phyloP scores from a whole-genome alignment of 306 rosid species.

The Lotus japonicus region DNA sequence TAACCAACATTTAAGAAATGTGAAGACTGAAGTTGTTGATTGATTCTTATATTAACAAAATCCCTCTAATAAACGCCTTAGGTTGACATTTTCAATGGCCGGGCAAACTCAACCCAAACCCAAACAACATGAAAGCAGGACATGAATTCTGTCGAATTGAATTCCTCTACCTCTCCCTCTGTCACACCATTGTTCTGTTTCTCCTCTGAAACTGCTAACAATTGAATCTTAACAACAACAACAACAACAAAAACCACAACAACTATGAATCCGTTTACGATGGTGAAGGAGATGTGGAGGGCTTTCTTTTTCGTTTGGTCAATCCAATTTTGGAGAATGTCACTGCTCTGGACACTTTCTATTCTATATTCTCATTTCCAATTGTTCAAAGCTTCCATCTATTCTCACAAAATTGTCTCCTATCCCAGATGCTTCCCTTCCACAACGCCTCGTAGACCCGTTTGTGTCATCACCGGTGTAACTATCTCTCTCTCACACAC shows the following conservation, averaged over 20 bases:
- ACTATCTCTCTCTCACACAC: neutral
- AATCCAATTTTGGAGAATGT: constrained; percentile 67
- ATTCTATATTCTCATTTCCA: constrained; percentile 41
- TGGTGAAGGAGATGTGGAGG: constrained; percentile 31
- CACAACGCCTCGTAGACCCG: constrained; percentile 27
- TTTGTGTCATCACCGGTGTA: constrained; percentile 87
- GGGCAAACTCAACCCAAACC: too few relatives aligned
- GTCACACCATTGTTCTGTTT: too few relatives aligned
- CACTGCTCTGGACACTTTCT: constrained; percentile 47
- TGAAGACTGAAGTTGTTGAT: too few relatives aligned
- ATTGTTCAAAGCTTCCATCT: constrained; percentile 24
- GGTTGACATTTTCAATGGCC: too few relatives aligned
- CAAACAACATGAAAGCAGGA: too few relatives aligned
- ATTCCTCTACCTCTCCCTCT: too few relatives aligned
- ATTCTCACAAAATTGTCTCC: constrained; percentile 14
- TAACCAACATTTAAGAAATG: too few relatives aligned
- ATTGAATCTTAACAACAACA: neutral
- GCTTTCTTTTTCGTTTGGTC: constrained; percentile 37
- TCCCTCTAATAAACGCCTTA: too few relatives aligned
- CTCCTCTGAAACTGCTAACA: too few relatives aligned
- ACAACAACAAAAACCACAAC: neutral
- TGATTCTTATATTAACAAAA: too few relatives aligned
- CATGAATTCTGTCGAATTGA: too few relatives aligned
- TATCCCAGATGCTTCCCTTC: constrained; percentile 38
- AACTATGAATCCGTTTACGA: neutral